Base-by-base conservation (phyloP, 768 basidiomycete genomes). In the Suillus spraguei region DNA sequence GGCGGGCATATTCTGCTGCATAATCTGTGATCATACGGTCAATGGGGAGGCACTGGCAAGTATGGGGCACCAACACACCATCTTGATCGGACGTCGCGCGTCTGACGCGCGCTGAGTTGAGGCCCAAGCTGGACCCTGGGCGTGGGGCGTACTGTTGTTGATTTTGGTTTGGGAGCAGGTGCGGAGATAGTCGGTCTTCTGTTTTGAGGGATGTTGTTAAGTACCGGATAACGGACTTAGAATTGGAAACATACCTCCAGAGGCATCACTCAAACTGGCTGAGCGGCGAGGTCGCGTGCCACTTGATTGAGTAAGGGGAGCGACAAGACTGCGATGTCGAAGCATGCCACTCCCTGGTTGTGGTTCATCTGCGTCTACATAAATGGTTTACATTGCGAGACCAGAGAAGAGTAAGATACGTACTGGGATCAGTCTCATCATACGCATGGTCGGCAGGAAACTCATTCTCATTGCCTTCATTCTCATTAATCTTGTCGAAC, bases 181-280 rank as follows among this genome's bases (percentile, higher is more conserved):
- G 63, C 7, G 72, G 74, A 36, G 76, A 75, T 20, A 62, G 17
- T 7, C 71, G 68, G 58, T 77, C 72, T 50, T 72, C 74, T 60
- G 70, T 65, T 56, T 63, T 24, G 32, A 47, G 39, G 59, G 41
- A 66, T 65, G 65, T 68, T 67, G 60, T 69, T 75, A 52, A 75
- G 73, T n/a, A 67, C 65, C 47, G 71, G 71, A 60, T 62, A 66
- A 66, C 56, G 7, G 22, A 56, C n/a, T 17, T 56, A 16, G 38
- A 16, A 9, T n/a, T 28, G 24, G 55, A 61, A 75, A 79, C 65
- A 47, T 64, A 69, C 69, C 68, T 36, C 65, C 66, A 62, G 70
- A 70, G 35, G 87, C 85, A 70, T 92, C 89, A 69, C 89, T 92
- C 58, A 92, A 77, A 72, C 90, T 91, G 17, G 89, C 88, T n/a